phyloP scores from a whole-genome alignment of 106 monocot genomes.

The Dendrobium chrysotoxum region DNA sequence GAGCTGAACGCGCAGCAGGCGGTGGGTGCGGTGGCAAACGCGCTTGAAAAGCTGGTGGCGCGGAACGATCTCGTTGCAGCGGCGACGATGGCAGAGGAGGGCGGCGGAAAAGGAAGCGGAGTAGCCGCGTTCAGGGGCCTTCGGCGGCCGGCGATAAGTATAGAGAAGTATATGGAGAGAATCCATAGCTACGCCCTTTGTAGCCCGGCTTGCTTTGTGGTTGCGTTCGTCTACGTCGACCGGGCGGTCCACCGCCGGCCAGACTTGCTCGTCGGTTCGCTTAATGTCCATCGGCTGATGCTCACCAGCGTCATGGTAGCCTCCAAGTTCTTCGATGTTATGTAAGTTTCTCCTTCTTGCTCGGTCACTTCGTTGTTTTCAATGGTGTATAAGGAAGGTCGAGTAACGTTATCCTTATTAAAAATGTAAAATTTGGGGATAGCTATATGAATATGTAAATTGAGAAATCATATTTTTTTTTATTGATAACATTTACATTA shows the following conservation, averaged over 20 bases:
- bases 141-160: slow-evolving; percentile 53
- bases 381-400: too few relatives aligned
- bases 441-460: too few relatives aligned
- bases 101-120: neutral
- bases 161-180: slow-evolving; percentile 73
- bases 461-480: too few relatives aligned
- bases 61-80: slow-evolving; percentile 25
- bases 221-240: slow-evolving; percentile 71
- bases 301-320: slow-evolving; percentile 68
- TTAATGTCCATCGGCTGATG: slow-evolving; percentile 71
- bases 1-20: slow-evolving; percentile 8
- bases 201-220: slow-evolving; percentile 75
- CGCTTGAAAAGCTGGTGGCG: slow-evolving; percentile 33
- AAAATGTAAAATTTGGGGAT: too few relatives aligned
- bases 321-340: slow-evolving; percentile 89
- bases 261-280: slow-evolving; percentile 32
- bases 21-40: slow-evolving; percentile 22
- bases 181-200: slow-evolving; percentile 62
- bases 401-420: too few relatives aligned
- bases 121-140: slow-evolving; percentile 50
- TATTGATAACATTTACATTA: too few relatives aligned
- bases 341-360: slow-evolving; percentile 26
- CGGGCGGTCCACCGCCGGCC: slow-evolving; percentile 56
- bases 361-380: too few relatives aligned
- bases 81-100: neutral